phyloP scores from a whole-genome alignment of 2,329 filamentous ascomycete species.

The Penicillium sp. region DNA sequence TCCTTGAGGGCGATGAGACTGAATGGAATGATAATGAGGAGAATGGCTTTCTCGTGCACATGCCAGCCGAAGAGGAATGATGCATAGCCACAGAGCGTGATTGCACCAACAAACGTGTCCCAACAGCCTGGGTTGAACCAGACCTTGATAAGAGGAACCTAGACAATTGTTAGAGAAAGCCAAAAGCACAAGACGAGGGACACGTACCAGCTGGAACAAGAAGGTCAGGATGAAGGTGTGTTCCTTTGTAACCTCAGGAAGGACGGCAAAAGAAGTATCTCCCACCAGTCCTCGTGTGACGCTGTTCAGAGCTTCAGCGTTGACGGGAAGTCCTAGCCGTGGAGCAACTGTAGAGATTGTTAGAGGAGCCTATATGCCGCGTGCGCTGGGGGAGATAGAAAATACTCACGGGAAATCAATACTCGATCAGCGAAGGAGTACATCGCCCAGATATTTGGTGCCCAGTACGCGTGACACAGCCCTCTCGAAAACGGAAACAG shows the following conservation, averaged over 20 bases:
- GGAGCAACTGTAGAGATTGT: conserved; percentile 65
- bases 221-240: conserved; percentile 81
- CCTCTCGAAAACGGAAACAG: conserved; percentile 93
- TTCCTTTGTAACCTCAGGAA: conserved; percentile 79
- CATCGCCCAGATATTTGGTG: conserved; percentile 93
- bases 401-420: conserved; percentile 69
- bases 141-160: conserved; percentile 74
- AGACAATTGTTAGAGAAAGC: conserved; percentile 12
- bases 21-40: conserved; percentile 93
- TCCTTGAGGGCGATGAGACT: conserved; percentile 88
- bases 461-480: conserved; percentile 97
- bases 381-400: neutral
- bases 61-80: conserved; percentile 99
- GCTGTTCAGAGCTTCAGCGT: conserved; percentile 73
- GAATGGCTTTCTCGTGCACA: conserved; percentile 94
- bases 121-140: conserved; percentile 79
- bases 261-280: conserved; percentile 87
- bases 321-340: conserved; percentile 69
- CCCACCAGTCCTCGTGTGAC: conserved; percentile 91
- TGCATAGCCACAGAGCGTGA: conserved; percentile 91
- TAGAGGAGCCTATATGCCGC: conserved; percentile 24
- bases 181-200: conserved; percentile 1
- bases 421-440: conserved; percentile 88
- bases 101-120: conserved; percentile 83
- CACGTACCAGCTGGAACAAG: conserved; percentile 66